Conservation (phyloP, 31 red algal species). For the Asparagopsis taxiformis region DNA sequence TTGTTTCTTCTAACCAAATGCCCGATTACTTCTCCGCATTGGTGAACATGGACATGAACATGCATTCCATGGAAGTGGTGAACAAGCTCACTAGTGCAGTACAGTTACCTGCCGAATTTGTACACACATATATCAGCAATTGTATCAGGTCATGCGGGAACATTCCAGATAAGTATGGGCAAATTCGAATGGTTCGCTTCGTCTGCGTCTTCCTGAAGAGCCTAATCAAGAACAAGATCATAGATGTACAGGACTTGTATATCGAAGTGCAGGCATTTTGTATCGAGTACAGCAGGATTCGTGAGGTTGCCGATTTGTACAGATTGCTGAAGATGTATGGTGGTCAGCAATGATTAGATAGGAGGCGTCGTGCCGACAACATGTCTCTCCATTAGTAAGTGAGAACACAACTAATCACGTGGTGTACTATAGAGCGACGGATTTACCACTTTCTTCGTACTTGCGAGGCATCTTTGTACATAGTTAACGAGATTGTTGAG, state of each 20-base stretch:
- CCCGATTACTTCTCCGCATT: slow-evolving; percentile 71
- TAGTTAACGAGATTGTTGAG: too few species aligned
- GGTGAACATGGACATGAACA: slow-evolving; percentile 81
- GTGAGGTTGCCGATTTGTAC: slow-evolving; percentile 68
- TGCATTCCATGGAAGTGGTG: slow-evolving; percentile 87
- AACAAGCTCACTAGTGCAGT: slow-evolving; percentile 63
- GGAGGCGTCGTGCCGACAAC: too few species aligned
- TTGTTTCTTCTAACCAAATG: slow-evolving; percentile 65
- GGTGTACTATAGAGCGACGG: too few species aligned
- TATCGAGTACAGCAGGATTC: slow-evolving; percentile 66
- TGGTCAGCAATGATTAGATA: slow-evolving; percentile 7
- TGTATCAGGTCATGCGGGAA: slow-evolving; percentile 78
- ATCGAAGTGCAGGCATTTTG: slow-evolving; percentile 91
- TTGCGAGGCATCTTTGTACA: too few species aligned
- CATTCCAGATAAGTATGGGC: slow-evolving; percentile 70
- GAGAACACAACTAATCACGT: too few species aligned
- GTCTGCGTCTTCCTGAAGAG: slow-evolving; percentile 79
- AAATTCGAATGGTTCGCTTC: slow-evolving; percentile 70
- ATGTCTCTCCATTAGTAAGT: too few species aligned
- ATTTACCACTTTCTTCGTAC: too few species aligned
- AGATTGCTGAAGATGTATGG: slow-evolving; percentile 55
- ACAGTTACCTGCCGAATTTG: slow-evolving; percentile 75
- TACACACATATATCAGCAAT: slow-evolving; percentile 79
- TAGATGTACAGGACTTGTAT: slow-evolving; percentile 79
- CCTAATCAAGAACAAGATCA: slow-evolving; percentile 85